A percentile compares a stretch with the other conserved stretches of the same genome.
Conservation (phyloP, 805 yeast genomes). For the Monosporozyma siamensis region DNA sequence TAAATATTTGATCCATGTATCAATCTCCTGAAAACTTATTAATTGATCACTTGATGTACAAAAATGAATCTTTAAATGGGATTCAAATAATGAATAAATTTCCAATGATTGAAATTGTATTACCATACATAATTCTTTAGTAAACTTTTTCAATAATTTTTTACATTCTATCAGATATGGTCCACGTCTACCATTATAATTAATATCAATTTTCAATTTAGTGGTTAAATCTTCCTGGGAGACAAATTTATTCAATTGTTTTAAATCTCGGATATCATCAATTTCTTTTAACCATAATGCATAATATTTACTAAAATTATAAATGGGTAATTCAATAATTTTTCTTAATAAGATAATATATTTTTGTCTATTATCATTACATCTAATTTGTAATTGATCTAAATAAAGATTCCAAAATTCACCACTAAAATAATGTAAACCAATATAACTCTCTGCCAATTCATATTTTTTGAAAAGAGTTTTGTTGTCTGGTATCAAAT, state of each 20-base stretch:
- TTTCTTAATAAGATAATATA: constrained; percentile 25
- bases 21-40: constrained; percentile 17
- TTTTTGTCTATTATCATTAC: constrained; percentile 13
- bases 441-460: constrained; percentile 25
- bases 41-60: constrained; percentile 24
- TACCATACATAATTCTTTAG: constrained; percentile 26
- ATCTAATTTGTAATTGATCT: constrained; percentile 19
- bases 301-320: constrained; percentile 26
- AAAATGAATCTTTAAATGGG: constrained; percentile 20
- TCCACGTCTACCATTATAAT: constrained; percentile 23
- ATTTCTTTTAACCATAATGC: constrained; percentile 25
- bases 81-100: constrained; percentile 25
- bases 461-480: constrained; percentile 24
- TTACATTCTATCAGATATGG: constrained; percentile 30
- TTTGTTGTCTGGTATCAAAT: constrained; percentile 16
- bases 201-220: constrained; percentile 18
- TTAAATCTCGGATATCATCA: constrained; percentile 22
- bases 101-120: constrained; percentile 26
- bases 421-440: constrained; percentile 28
- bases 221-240: constrained; percentile 19
- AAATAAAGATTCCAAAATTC: constrained; percentile 31
- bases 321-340: constrained; percentile 24
- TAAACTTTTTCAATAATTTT: constrained; percentile 19
- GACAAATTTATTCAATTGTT: constrained; percentile 18
- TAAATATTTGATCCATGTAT: constrained; percentile 23